Percentiles rank a stretch among this genome's conserved stretches.
Evolutionary conservation across 106 monocot species (phyloP).

Genomic region (Dendrobium nobile): DNA sequence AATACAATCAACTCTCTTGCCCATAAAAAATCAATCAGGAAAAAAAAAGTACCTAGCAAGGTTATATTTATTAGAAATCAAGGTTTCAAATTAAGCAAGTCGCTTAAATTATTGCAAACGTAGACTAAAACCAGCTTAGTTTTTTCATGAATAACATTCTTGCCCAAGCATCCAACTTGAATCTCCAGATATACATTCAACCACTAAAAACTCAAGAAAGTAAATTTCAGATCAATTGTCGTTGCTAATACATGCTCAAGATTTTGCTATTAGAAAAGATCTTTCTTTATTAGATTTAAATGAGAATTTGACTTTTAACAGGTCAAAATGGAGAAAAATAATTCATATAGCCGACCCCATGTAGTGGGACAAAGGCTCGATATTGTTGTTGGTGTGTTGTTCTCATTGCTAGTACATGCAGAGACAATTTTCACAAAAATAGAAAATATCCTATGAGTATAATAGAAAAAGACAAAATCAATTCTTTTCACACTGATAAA

Average conservation of each 20-base stretch:
- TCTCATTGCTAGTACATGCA: not conserved
- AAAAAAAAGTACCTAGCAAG: not conserved
- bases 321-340: too few species aligned
- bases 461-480: not conserved
- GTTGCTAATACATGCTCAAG: not conserved
- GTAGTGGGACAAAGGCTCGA: too few species aligned
- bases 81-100: not conserved
- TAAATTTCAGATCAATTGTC: not conserved
- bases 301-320: too few species aligned
- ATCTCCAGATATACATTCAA: not conserved
- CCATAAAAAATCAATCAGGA: not conserved
- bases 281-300: too few species aligned
- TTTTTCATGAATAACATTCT: not conserved
- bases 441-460: not conserved
- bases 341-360: too few species aligned
- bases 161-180: slow-evolving; percentile 1
- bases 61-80: not conserved
- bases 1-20: not conserved
- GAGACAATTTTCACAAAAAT: not conserved
- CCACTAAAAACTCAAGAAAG: not conserved
- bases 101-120: not conserved
- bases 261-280: too few species aligned
- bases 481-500: not conserved
- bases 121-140: not conserved
- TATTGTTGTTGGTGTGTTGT: too few species aligned